Evolutionary conservation across 2,329 filamentous ascomycete genomes (phyloP), one percentile per base, ranked within the genome.

Genomic region (Elsinoe necatrix): DNA sequence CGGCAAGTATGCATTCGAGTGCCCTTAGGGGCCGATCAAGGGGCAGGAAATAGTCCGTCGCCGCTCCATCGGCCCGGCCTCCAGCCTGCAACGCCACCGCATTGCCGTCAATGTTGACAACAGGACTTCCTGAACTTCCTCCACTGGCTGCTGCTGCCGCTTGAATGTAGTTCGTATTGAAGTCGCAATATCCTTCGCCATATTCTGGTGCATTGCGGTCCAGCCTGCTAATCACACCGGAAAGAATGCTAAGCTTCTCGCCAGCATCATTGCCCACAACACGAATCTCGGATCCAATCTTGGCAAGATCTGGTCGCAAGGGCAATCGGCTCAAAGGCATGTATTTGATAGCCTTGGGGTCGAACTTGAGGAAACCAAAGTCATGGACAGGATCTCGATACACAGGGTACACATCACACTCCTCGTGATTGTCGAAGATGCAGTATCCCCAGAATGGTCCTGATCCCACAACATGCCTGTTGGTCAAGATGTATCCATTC

Each of bases 331-430:
- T 82, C 21, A 98, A 80, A 8, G 87, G 85, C 90, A 98, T 95
- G 72, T 98, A 97, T 70, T 95, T 95, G 76, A 98, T 95, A 7
- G 86, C 86, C 68, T 89, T 89, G 37, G 93, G 93, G 65, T 98
- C 89, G 75, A 98, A 98, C 67, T 93, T 85, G 52, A 98, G 81
- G 65, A 98, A 95, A 61, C 93, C 93, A 66, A 98, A 98, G 72
- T 98, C 93, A 77, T 98, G 93, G 25, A 98, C 92, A 14, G 93
- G 95, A 67, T 98, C 93, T 66, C 93, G 89, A 74, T 98, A 98
- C 51, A 98, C 90, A 7, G 93, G 93, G 68, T 90, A 89, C 48
- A 95, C 92, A 69, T 98, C 93, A 64, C 93, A 93, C 71, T 86
- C 83, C 69, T 98, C 93, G 72, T 98, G 93, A 69, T 98, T 98